A percentile compares a stretch with the other conserved stretches of the same genome.
Conservation (phyloP, 371 early-diverging fungal genomes). For the Capillidium rhysosporum region DNA sequence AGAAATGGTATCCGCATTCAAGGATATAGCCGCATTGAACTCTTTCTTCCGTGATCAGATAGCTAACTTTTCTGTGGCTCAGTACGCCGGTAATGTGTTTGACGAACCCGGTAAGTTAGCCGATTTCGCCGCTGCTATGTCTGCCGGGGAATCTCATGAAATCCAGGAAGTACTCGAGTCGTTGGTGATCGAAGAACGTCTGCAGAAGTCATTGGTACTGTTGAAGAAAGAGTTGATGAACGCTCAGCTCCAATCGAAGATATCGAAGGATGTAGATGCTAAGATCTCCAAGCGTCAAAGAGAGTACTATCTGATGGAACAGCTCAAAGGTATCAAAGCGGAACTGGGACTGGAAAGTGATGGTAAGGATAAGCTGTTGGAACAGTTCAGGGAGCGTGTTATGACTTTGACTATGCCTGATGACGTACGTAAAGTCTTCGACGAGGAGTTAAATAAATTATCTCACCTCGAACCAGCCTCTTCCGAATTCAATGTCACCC, state of each 20-base stretch:
- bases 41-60: conserved; percentile 93
- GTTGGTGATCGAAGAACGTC: conserved; percentile 68
- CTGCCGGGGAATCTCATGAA: conserved; percentile 74
- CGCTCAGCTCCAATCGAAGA: conserved; percentile 88
- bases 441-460: conserved; percentile 88
- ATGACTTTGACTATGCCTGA: conserved; percentile 71
- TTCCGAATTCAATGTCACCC: conserved; percentile 90
- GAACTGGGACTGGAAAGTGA: conserved; percentile 91
- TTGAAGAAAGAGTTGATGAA: conserved; percentile 93
- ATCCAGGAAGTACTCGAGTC: conserved; percentile 82
- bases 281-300: conserved; percentile 90
- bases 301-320: conserved; percentile 95
- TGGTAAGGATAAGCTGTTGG: conserved; percentile 90
- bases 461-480: conserved; percentile 88
- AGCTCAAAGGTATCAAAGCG: conserved; percentile 93
- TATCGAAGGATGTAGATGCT: conserved; percentile 85
- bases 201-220: conserved; percentile 75
- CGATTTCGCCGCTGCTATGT: conserved; percentile 92
- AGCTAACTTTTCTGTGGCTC: conserved; percentile 82
- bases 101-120: conserved; percentile 86
- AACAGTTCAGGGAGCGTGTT: conserved; percentile 72
- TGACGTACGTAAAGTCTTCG: conserved; percentile 79
- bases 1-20: conserved; percentile 86
- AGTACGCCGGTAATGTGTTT: conserved; percentile 86
- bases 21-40: conserved; percentile 83